Evolutionary conservation across 495 filamentous ascomycete species (phyloP).

Genomic region (Trichoderma asperelloides): DNA sequence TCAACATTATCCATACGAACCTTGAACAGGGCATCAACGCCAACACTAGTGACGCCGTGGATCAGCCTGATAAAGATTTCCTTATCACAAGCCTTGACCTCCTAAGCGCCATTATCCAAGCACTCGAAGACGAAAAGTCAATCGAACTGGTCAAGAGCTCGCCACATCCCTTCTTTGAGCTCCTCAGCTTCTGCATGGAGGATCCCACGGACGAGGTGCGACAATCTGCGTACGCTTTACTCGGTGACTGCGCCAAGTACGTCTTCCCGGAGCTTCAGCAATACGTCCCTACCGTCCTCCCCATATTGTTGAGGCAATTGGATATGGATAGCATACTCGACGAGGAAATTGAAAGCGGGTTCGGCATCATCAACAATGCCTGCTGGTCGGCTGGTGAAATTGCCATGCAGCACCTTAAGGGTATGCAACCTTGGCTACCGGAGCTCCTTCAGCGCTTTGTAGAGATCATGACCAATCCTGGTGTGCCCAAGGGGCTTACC

Average conservation of each 20-base stretch:
- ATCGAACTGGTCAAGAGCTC: conserved; percentile 64
- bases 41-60: conserved; percentile 52
- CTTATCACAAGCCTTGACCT: conserved; percentile 93
- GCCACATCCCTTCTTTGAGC: conserved; percentile 78
- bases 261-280: conserved; percentile 77
- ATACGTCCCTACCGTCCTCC: conserved; percentile 62
- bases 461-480: conserved; percentile 69
- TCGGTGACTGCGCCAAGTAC: conserved; percentile 94
- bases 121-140: conserved; percentile 66
- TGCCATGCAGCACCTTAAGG: conserved; percentile 63
- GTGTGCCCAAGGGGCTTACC: conserved; percentile 81
- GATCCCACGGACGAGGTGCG: conserved; percentile 86
- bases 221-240: conserved; percentile 90
- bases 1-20: conserved; percentile 84
- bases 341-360: conserved; percentile 67
- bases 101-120: conserved; percentile 88
- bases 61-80: conserved; percentile 93
- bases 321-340: conserved; percentile 69
- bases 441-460: conserved; percentile 65
- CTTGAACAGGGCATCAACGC: conserved; percentile 65
- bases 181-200: conserved; percentile 87
- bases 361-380: conserved; percentile 93
- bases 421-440: conserved; percentile 68
- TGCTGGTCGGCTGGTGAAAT: conserved; percentile 98
- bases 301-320: conserved; percentile 74